Conservation (phyloP, 129 eudicot species). For the Arctium lappa region DNA sequence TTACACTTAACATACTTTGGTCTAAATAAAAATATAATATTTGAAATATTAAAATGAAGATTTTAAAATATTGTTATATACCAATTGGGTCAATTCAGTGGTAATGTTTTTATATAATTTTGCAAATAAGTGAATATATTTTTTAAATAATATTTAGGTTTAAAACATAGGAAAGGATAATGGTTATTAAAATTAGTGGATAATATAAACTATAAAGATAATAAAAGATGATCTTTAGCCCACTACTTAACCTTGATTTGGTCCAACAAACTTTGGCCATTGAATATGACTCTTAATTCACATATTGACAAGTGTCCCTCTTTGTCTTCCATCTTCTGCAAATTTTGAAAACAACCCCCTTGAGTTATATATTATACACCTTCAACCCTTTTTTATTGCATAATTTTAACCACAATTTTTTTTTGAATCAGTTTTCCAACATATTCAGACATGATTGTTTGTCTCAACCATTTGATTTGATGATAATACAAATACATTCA, state of each 20-base stretch:
- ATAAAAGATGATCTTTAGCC: neutral
- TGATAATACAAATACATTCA: too few relatives aligned
- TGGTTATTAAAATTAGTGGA: neutral
- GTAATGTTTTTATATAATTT: too few relatives aligned
- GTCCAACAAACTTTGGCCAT: neutral
- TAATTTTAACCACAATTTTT: neutral
- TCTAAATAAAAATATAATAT: too few relatives aligned
- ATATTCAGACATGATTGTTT: too few relatives aligned
- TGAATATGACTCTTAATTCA: neutral
- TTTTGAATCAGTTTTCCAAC: neutral
- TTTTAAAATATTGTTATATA: too few relatives aligned
- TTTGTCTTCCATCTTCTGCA: neutral
- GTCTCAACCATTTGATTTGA: too few relatives aligned
- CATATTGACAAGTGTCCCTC: neutral
- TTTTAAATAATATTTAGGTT: too few relatives aligned
- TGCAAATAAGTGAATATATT: too few relatives aligned
- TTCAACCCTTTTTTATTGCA: neutral
- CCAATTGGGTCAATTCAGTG: too few relatives aligned
- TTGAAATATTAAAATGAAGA: too few relatives aligned
- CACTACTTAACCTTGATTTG: constrained; percentile 1
- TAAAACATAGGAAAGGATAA: neutral
- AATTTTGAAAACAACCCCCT: neutral
- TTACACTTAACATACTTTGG: too few relatives aligned
- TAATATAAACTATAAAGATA: neutral
- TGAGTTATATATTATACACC: neutral